Base-by-base conservation (phyloP, 2,329 filamentous ascomycete genomes). In the Botrytis aclada region DNA sequence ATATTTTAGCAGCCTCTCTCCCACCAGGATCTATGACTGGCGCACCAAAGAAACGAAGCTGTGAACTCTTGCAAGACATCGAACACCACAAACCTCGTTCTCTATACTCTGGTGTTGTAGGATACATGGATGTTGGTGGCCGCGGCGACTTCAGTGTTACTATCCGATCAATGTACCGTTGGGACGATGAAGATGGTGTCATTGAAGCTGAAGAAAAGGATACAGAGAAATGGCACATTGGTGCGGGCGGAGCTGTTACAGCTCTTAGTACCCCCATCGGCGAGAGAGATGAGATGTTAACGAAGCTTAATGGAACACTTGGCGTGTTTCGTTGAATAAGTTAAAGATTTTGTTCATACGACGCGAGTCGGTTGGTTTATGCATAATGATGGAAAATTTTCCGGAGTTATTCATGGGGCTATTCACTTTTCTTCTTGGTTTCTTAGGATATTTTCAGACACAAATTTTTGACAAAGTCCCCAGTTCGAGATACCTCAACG, bases 11-110 rank as follows among this genome's bases (percentile, higher is more conserved):
- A 0, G 87, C 90, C 10, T 92, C 90, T 65, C 86, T 98, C 0
- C 95, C 96, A 0, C 94, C 96, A 0, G 95, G 96, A 0, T 95
- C 92, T 78, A 98, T 98, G 96, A 98, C 95, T 2, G 96, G 96
- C 10, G 95, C 95, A 0, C 96, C 95, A 0, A 98, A 98, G 85
- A 95, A 95, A 83, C 88, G 95, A 65, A 95, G 92, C 76, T 98
- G 95, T 81, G 91, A 97, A 84, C 87, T 98, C 64, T 84, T 98
- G 32, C 86, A 87, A 74, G 83, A 85, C 5, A 86, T 97, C 60
- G 95, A 97, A 82, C 56, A 70, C 43, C 83, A 82, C 29, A 81
- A 84, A 6, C 87, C 90, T 77, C 75, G 95, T 69, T 90, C 93
- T 45, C 83, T 98, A 69, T 98, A 98, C 82, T 93, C 93, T 10